Evolutionary conservation across 352 stramenopile genomes (phyloP), one percentile per base, ranked within the genome.

Genomic region (Phytophthora kernoviae): DNA sequence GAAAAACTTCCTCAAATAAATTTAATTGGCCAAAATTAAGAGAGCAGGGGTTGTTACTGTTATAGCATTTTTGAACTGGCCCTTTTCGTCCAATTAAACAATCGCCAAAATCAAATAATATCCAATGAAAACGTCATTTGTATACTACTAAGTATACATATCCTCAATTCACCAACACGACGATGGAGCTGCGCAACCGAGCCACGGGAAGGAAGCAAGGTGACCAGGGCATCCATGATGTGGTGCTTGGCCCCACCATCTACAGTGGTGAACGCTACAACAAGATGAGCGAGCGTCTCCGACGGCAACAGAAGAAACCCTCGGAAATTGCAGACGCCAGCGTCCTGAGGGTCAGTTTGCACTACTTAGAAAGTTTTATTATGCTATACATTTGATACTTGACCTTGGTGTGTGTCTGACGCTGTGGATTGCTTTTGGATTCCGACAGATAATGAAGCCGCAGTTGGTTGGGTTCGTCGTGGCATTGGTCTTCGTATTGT

Each of bases 211-310:
- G 65, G 1, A 81, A 79, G 54, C 59, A 70, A 14, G 55, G 59
- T n/a, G 44, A 64, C 8, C 54, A 58, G 15, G 60, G 76, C 24
- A 49, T 73, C 24, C 24, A 30, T 4, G 73, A 93, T 47, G 82
- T 94, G 26, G 50, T 71, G 17, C 68, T 94, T 1, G 85, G 85
- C 0, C 85, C 85, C n/a, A 88, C 82, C 22, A 84, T 94, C 50
- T 94, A 94, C 65, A 84, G 69, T 2, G 85, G 85, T 52, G 85
- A 92, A 68, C 81, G 85, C 51, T 94, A 90, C 66, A 79, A 75
- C 48, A 94, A 94, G 70, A 87, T 89, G 74, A 90, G 79, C 50
- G 85, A 94, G 73, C 79, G 85, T 1, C 58, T 92, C 12, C 89
- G 89, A 67, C 85, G 85, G n/a, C 79, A 87, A 65, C 63, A 89